phyloP scores from a whole-genome alignment of 1,284 basidiomycete genomes.

The Trametes hirsuta region DNA sequence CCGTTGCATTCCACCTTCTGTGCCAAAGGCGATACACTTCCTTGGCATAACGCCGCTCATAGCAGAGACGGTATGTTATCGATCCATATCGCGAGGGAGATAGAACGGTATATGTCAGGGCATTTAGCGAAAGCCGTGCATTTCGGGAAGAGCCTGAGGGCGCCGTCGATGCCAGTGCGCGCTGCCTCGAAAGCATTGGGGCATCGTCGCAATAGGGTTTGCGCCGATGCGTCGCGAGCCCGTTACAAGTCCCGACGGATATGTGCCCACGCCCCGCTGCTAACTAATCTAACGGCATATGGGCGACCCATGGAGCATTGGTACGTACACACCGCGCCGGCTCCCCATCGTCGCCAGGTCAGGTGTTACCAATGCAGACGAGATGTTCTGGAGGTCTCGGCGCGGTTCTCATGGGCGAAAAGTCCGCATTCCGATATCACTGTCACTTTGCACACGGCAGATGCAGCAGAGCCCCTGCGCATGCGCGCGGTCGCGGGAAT shows the following conservation, averaged over 20 bases:
- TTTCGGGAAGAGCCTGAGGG: too few relatives aligned
- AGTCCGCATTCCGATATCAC: too few relatives aligned
- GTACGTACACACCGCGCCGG: not conserved
- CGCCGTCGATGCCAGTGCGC: too few relatives aligned
- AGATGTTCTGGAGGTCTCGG: too few relatives aligned
- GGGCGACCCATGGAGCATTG: not conserved
- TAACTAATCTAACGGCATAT: constrained; percentile 1
- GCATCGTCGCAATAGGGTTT: too few relatives aligned
- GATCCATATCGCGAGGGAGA: constrained; percentile 9
- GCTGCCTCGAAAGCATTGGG: too few relatives aligned
- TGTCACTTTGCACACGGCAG: not conserved
- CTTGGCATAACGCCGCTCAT: constrained; percentile 1
- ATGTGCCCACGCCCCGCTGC: not conserved
- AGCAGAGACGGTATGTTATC: not conserved
- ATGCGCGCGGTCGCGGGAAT: constrained; percentile 11
- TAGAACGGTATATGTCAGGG: not conserved
- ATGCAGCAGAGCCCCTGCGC: not conserved
- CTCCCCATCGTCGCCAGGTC: not conserved
- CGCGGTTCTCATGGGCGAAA: too few relatives aligned
- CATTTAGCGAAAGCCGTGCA: not conserved
- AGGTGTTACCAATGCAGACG: not conserved
- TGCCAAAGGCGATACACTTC: not conserved
- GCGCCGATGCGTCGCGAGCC: too few relatives aligned
- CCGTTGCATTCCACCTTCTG: not conserved
- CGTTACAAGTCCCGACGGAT: too few relatives aligned